A percentile compares a stretch with the other conserved stretches of the same genome.
Evolutionary conservation across 108 stramenopile species (phyloP).

Genomic region (Cyclostephanos tholiformis): DNA sequence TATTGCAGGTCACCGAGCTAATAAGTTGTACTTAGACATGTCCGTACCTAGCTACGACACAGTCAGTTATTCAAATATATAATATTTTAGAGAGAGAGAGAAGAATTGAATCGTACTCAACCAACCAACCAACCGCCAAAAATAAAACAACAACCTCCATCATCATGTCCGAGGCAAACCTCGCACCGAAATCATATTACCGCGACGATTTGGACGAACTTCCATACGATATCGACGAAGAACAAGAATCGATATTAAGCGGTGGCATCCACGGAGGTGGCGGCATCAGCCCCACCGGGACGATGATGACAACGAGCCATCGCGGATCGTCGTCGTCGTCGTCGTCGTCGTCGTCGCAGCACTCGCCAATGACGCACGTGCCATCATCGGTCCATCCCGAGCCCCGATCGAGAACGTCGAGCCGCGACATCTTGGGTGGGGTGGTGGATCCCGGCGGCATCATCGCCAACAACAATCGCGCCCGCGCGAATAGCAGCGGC

Average conservation of each 20-base stretch:
- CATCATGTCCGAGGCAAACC: conserved; percentile 13
- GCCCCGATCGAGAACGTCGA: conserved; percentile 7
- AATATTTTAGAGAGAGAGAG: too few species aligned
- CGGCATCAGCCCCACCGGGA: neutral
- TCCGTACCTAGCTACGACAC: too few species aligned
- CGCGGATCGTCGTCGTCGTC: neutral
- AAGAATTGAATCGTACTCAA: too few species aligned
- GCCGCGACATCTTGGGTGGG: neutral
- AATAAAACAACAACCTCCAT: too few species aligned
- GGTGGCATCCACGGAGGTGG: neutral
- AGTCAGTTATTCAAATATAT: too few species aligned
- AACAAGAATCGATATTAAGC: neutral
- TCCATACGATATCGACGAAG: too few species aligned
- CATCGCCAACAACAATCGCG: neutral
- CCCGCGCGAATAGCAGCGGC: conserved; percentile 11
- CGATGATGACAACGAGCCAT: too few species aligned
- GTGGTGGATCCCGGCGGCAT: neutral
- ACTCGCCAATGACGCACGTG: neutral
- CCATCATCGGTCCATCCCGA: neutral
- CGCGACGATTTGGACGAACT: neutral
- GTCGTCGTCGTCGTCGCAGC: neutral
- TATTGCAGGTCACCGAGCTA: too few species aligned
- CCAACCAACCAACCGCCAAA: too few species aligned
- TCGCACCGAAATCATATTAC: conserved; percentile 23
- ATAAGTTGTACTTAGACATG: too few species aligned